phyloP scores from a whole-genome alignment of 129 eudicot species.

The Flaveria sonorensis region DNA sequence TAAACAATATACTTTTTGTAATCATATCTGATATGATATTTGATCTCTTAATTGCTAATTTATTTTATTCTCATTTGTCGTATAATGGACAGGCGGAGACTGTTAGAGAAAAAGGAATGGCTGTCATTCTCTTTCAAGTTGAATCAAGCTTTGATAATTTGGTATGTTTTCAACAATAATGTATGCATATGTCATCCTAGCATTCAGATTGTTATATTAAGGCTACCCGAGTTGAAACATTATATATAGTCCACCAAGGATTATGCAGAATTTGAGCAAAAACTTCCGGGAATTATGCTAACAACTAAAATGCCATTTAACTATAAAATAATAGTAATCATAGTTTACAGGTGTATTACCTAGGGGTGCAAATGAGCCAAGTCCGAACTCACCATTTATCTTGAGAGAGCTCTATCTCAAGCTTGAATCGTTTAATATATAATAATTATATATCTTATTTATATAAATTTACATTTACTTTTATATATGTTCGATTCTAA shows the following conservation, averaged over 20 bases:
- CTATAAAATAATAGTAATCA: neutral
- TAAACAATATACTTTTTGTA: neutral
- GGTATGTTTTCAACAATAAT: conserved; percentile 39
- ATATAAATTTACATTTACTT: too few relatives aligned
- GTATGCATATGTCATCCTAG: neutral
- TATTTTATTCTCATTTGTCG: neutral
- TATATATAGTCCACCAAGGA: neutral
- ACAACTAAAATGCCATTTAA: neutral
- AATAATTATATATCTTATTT: too few relatives aligned
- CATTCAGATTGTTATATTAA: neutral
- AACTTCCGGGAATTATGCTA: neutral
- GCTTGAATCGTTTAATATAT: too few relatives aligned
- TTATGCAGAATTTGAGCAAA: neutral
- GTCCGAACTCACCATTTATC: too few relatives aligned
- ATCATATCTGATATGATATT: neutral
- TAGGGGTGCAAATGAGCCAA: too few relatives aligned
- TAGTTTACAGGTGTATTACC: neutral
- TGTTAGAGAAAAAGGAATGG: conserved; percentile 65
- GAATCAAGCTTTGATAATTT: conserved; percentile 71
- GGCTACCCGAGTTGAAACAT: neutral
- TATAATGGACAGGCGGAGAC: conserved; percentile 66
- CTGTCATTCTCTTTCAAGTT: conserved; percentile 74
- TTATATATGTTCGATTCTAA: too few relatives aligned
- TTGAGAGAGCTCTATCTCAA: too few relatives aligned
- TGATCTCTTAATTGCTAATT: too few relatives aligned